A percentile compares a stretch with the other conserved stretches of the same genome.
These are phyloP conservation scores for Coprinellus micaceus DNA, from an alignment of 768 basidiomycete species.

Conservation along the genomic window DNA sequence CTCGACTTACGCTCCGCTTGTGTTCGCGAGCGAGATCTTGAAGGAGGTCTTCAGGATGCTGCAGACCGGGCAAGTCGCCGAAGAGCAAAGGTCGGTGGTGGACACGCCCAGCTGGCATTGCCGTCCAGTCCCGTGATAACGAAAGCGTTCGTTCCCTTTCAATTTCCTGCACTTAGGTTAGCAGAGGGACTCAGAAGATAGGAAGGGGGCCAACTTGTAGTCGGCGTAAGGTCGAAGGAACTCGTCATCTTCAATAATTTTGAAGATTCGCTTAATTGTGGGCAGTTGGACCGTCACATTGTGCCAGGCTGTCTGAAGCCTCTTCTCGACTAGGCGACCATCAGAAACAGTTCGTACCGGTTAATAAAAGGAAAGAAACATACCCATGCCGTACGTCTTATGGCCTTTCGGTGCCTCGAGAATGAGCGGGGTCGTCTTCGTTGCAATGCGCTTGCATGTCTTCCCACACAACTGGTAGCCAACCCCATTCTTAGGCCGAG, in stretches of 20 bases:
- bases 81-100: conserved; percentile 22
- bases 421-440: conserved; percentile 19
- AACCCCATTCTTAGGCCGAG: conserved; percentile 20
- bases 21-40: conserved; percentile 26
- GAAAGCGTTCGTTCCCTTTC: conserved; percentile 26
- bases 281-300: conserved; percentile 3
- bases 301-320: conserved; percentile 15
- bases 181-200: not conserved
- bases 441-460: conserved; percentile 16
- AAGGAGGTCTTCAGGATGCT: conserved; percentile 29
- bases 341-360: not conserved
- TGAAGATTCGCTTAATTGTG: conserved; percentile 13
- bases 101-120: conserved; percentile 24
- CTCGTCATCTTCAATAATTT: conserved; percentile 14
- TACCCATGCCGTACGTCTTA: conserved; percentile 18
- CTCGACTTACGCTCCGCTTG: conserved; percentile 24
- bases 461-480: conserved; percentile 22
- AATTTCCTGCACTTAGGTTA: conserved; percentile 12
- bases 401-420: conserved; percentile 19
- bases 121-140: conserved; percentile 29
- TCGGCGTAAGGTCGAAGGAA: conserved; percentile 15
- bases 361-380: not conserved
- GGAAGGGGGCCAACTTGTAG: conserved; percentile 10
- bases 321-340: conserved; percentile 12
- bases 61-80: conserved; percentile 21